Conservation (phyloP, 1,139 yeast species). For the Blastobotrys persicus region DNA sequence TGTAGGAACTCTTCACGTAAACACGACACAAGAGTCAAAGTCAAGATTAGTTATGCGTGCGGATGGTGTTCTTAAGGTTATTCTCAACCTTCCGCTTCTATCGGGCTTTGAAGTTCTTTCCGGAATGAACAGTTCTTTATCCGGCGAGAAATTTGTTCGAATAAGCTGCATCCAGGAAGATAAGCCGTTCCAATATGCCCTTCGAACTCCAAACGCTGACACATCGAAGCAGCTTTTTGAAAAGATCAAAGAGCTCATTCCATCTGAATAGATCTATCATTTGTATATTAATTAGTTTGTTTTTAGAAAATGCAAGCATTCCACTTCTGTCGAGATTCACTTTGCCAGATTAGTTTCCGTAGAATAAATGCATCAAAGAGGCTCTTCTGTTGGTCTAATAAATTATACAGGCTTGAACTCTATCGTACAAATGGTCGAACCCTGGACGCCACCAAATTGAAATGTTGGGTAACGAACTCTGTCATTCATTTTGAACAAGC, state of each 20-base stretch:
- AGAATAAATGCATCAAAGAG: no score
- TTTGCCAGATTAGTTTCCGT: background rate
- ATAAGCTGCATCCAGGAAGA: constrained; percentile 58
- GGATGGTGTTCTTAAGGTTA: constrained; percentile 78
- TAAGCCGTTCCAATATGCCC: constrained; percentile 76
- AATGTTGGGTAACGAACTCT: constrained; percentile 73
- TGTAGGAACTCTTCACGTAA: constrained; percentile 79
- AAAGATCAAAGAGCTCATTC: constrained; percentile 45
- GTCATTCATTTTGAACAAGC: constrained; percentile 55
- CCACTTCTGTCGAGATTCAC: background rate
- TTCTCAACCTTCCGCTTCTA: constrained; percentile 69
- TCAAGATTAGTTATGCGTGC: constrained; percentile 86
- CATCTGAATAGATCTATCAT: constrained; percentile 10
- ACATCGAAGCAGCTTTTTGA: constrained; percentile 58
- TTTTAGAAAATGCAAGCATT: no score
- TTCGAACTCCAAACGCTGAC: constrained; percentile 66
- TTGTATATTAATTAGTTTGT: background rate
- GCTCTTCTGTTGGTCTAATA: no score
- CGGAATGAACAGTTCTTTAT: constrained; percentile 83
- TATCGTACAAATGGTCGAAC: constrained; percentile 82
- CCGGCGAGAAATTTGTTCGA: constrained; percentile 76
- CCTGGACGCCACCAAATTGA: constrained; percentile 84
- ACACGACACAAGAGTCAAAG: constrained; percentile 39
- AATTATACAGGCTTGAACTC: constrained; percentile 32
- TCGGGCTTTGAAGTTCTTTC: constrained; percentile 58